Base-by-base conservation (phyloP, 2,329 filamentous ascomycete species). In the Aphanocladium album region DNA sequence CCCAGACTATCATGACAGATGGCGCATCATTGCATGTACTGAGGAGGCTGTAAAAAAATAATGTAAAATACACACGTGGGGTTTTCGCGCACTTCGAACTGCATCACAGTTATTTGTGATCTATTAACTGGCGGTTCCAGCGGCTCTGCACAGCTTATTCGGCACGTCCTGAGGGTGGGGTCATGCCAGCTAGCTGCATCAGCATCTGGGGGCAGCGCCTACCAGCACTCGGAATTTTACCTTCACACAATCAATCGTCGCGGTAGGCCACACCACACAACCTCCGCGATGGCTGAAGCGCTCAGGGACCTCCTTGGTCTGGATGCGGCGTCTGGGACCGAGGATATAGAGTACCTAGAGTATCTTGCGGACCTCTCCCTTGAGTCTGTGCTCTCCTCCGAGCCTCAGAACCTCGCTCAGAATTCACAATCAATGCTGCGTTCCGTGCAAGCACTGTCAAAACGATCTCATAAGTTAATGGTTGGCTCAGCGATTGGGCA, bases 361-460 rank as follows among this genome's bases (percentile, higher is more conserved):
- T 85, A 88, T 63, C 80, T 98, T 50, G 87, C 90, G 6, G 89
- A 90, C 3, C 87, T 96, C 57, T 86, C 90, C 14, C 81, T 96
- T 55, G 80, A 86, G 25, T 84, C 89, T 39, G 82, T 98, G 58
- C 84, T 85, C 55, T 84, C 85, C 25, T 87, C 83, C 7, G 95
- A 99, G 73, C 88, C 89, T 0, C 87, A 91, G 63, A 86, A 86
- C 0, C 83, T 98, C n/a, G 80, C 89, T 0, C 91, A 97, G 68
- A 83, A 87, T 60, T 88, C 89, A 3, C 91, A 97, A 64, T 89
- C 90, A 0, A 83, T 90, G 45, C 83, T 93, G 16, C 84, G 96
- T 45, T 90, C 91, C 0, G 82, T 98, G 1, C 95, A 99, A 72
- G 84, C 86, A 0, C 85, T 98, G 54, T 93, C 93, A 8, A 96